Evolutionary conservation across 352 stramenopile species (phyloP), one percentile per base, ranked within the genome.

Genomic region (Pythium volutum): DNA sequence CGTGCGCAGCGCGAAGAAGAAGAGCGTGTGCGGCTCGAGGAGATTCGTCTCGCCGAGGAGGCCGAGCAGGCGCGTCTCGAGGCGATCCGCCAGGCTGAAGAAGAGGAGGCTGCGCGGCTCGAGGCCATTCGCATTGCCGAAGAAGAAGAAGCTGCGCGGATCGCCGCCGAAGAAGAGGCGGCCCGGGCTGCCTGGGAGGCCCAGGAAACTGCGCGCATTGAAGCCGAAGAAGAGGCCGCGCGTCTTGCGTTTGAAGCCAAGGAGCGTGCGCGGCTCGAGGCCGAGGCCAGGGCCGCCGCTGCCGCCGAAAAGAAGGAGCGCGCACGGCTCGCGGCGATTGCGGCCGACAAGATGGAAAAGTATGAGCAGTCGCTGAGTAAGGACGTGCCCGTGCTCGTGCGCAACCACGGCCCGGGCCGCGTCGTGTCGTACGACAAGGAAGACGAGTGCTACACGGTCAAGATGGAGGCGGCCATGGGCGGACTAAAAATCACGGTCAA

Each of bases 311-410:
- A 87, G 38, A 79, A 74, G 8, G 79, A 90, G 51, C 77, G 74
- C 23, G 68, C 71, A 16, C 76, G 69, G 1, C 70, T 75, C 23
- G 70, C 81, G 55, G 75, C 69, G 26, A 63, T 88, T n/a, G 70
- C 84, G 53, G 73, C 79, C 41, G 78, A 89, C 58, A 80, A 90
- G 70, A 81, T 76, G 23, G 84, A 87, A 29, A 89, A 90, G 67
- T 95, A 95, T 58, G 84, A 93, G 64, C 81, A 93, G 57, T 95
- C 86, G 34, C 63, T 93, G 29, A 90, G 79, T 36, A 92, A 90
- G 70, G 84, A 95, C 59, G 86, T 95, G 50, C 86, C 86, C n/a
- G 84, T 95, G 57, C 46, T 93, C 16, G 84, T 95, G 54, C 84
- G 69, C 50, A 70, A 83, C 55, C 82, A 86, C 64, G 86, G 84